Base-by-base conservation (phyloP, 2,329 filamentous ascomycete species). In the Sporothrix variecibatus region DNA sequence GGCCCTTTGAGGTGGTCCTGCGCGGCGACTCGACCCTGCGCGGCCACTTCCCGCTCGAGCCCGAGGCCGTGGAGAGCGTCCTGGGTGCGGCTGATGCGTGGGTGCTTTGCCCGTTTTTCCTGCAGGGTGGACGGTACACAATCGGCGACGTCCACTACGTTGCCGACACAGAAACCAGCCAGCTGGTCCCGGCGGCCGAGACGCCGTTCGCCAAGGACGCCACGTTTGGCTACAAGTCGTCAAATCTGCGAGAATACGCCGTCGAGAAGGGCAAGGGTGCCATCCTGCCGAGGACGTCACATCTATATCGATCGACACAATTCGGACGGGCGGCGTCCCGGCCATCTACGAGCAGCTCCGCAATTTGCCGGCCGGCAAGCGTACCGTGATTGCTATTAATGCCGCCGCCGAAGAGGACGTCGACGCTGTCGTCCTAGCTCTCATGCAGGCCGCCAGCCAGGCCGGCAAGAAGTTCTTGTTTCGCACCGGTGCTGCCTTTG, bases 31-130 rank as follows among this genome's bases (percentile, higher is more conserved):
- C 87, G 3, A 90, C 88, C 78, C 89, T 98, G 83, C 93, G 97
- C 62, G 95, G 95, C 75, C 91, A 93, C 82, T 95, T 93, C 85
- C 93, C 94, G 31, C 88, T 97, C 17, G 97, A 97, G 89, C 95
- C 94, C 20, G 94, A 98, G 82, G 86, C 85, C 0, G 86, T 84
- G 0, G 85, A 88, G 73, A 80, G 82, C 0, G 85, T 86, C 0
- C 81, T 89, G 0, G 87, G 87, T 0, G 78, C 81, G 0, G 83
- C 84, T 0, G 86, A 89, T 75, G 86, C 84, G 0, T 88, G 87
- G 84, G 81, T 90, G 1, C 80, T 90, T 0, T 87, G 87, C 0
- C 88, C 88, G 0, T 90, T 90, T 79, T 90, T 90, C 78, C 81
- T 86, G 3, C 87, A 90, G 76, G 89, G 88, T 6, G 88, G 88